Percentiles rank a stretch among this genome's conserved stretches.
These are phyloP conservation scores for Bertia moriformis DNA, from an alignment of 2,329 filamentous ascomycete genomes.

Conservation along the genomic window DNA sequence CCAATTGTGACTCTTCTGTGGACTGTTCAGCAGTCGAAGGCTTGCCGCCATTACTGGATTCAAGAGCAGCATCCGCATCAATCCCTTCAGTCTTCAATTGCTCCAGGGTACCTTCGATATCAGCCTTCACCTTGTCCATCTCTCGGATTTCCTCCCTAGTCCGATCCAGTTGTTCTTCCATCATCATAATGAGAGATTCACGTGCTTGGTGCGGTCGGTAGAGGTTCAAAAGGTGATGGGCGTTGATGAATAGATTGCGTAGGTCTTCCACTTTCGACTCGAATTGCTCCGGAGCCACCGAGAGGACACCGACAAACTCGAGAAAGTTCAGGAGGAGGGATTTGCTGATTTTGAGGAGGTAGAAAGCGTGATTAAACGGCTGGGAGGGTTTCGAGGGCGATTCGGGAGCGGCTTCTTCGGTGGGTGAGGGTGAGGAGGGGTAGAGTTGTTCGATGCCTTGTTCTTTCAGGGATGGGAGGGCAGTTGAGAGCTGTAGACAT, in stretches of 20 bases:
- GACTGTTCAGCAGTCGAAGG: not conserved
- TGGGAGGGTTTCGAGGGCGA: constrained; percentile 1
- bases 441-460: constrained; percentile 40
- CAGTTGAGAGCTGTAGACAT: constrained; percentile 25
- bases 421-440: constrained; percentile 28
- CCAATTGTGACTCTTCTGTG: not conserved
- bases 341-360: constrained; percentile 36
- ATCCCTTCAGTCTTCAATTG: constrained; percentile 5
- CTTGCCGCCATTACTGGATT: not conserved
- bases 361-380: not conserved
- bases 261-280: constrained; percentile 37
- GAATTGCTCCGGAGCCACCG: constrained; percentile 32
- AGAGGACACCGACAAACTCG: constrained; percentile 38
- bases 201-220: constrained; percentile 52
- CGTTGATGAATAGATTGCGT: constrained; percentile 40
- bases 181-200: constrained; percentile 44
- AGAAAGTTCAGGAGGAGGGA: constrained; percentile 45
- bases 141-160: constrained; percentile 37
- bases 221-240: constrained; percentile 46
- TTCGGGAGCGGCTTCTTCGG: constrained; percentile 12
- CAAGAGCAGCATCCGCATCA: not conserved
- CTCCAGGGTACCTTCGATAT: constrained; percentile 23
- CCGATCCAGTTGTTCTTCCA: constrained; percentile 42
- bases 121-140: constrained; percentile 32
- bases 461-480: constrained; percentile 26